Evolutionary conservation across 2,329 filamentous ascomycete genomes (phyloP).

Genomic region (Colletotrichum plurivorum): DNA sequence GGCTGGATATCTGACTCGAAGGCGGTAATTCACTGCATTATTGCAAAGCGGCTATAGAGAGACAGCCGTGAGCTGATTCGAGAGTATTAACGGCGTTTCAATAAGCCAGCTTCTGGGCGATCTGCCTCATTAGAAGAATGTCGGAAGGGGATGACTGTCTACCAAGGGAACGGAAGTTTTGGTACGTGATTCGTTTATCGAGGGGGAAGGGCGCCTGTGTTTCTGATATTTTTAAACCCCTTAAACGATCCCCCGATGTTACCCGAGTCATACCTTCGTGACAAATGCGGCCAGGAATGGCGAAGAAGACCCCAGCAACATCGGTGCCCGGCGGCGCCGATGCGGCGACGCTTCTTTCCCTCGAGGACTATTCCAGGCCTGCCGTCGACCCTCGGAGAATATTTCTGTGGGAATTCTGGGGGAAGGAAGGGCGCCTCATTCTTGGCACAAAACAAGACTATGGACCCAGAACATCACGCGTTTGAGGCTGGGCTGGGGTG

Average conservation of each 20-base stretch:
- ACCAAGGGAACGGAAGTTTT: slow-evolving; percentile 1
- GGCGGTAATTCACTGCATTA: too few species aligned
- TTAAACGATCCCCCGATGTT: slow-evolving; percentile 2
- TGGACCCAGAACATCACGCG: slow-evolving; percentile 14
- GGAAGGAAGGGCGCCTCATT: slow-evolving; percentile 17
- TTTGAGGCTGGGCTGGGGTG: slow-evolving; percentile 17
- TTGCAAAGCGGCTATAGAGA: neutral
- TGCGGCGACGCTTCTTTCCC: neutral
- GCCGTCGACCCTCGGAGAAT: slow-evolving; percentile 23
- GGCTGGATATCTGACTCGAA: neutral
- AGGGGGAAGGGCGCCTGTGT: neutral
- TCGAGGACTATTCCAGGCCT: neutral
- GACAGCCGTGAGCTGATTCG: slow-evolving; percentile 1
- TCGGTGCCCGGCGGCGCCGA: slow-evolving; percentile 23
- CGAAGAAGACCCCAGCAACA: neutral
- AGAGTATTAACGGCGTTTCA: slow-evolving; percentile 12
- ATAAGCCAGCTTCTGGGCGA: slow-evolving; percentile 12
- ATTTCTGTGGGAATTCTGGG: slow-evolving; percentile 9
- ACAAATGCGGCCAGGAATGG: slow-evolving; percentile 8
- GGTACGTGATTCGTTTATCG: slow-evolving; percentile 5
- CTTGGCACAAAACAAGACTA: slow-evolving; percentile 27
- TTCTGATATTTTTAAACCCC: slow-evolving; percentile 11
- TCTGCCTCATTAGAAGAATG: slow-evolving; percentile 4
- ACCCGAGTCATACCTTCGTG: slow-evolving; percentile 23
- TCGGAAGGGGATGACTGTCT: neutral